phyloP scores from a whole-genome alignment of 768 basidiomycete genomes.

The Boletus huronensis region DNA sequence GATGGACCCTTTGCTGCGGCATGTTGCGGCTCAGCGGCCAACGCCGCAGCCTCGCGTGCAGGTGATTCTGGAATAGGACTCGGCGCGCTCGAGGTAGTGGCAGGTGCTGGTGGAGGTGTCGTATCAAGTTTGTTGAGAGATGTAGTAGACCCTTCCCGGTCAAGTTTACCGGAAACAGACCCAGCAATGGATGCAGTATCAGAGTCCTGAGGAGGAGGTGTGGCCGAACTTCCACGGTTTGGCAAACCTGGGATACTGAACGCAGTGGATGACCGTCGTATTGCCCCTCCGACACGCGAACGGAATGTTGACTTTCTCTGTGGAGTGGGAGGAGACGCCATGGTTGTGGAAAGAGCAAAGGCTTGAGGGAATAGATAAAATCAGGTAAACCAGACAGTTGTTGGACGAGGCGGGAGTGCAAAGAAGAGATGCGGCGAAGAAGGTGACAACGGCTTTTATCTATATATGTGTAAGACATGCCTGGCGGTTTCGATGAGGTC shows the following conservation, averaged over 20 bases:
- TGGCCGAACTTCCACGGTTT: slow-evolving; percentile 22
- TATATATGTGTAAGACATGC: slow-evolving; percentile 30
- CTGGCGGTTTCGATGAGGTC: slow-evolving; percentile 36
- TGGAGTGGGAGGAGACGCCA: slow-evolving; percentile 29
- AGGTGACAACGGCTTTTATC: slow-evolving; percentile 21
- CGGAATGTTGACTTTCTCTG: slow-evolving; percentile 46
- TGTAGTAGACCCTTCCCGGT: slow-evolving; percentile 28
- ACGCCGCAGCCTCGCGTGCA: slow-evolving; percentile 49
- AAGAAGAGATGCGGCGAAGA: slow-evolving; percentile 19
- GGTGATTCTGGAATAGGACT: slow-evolving; percentile 74
- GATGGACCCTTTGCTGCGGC: slow-evolving; percentile 37
- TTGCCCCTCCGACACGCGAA: slow-evolving; percentile 55
- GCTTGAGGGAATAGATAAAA: slow-evolving; percentile 2
- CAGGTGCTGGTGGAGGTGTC: slow-evolving; percentile 24
- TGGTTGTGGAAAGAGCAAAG: slow-evolving; percentile 18
- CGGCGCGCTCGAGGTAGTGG: slow-evolving; percentile 34
- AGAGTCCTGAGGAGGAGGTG: slow-evolving; percentile 27
- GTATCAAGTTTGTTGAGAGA: slow-evolving; percentile 36
- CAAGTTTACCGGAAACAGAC: slow-evolving; percentile 28
- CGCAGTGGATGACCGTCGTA: slow-evolving; percentile 59
- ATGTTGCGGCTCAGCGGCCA: slow-evolving; percentile 29
- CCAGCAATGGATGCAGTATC: slow-evolving; percentile 26
- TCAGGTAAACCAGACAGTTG: slow-evolving; percentile 12
- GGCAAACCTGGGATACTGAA: slow-evolving; percentile 41
- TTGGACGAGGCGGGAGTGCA: slow-evolving; percentile 16